Evolutionary conservation across 306 rosid species (phyloP).

Genomic region (Amphicarpaea edgeworthii): DNA sequence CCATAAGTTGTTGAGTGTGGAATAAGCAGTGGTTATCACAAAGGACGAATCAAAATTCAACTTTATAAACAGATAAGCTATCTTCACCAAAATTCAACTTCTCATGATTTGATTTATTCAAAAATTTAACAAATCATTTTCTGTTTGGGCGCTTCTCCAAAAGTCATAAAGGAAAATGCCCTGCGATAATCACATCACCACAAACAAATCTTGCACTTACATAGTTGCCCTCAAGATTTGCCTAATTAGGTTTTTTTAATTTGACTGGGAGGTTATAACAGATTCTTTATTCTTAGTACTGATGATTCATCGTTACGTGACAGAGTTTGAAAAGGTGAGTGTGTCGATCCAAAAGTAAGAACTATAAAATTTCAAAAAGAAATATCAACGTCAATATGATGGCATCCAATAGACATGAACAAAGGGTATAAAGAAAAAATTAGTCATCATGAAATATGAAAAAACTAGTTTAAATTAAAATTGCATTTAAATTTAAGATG

Average conservation of each 20-base stretch:
- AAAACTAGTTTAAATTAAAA: not conserved
- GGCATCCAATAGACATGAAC: not conserved
- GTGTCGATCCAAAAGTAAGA: not conserved
- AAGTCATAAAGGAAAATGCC: constrained; percentile 20
- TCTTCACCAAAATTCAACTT: constrained; percentile 15
- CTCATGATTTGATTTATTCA: constrained; percentile 37
- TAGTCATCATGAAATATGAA: not conserved
- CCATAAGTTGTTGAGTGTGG: not conserved
- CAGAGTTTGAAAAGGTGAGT: constrained; percentile 26
- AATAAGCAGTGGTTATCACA: constrained; percentile 36
- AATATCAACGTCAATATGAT: not conserved
- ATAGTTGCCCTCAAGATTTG: constrained; percentile 10
- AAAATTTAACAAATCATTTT: constrained; percentile 6
- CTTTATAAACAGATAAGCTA: constrained; percentile 36
- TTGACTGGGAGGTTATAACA: not conserved
- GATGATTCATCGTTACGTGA: constrained; percentile 8
- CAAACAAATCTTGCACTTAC: not conserved
- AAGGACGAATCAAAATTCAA: constrained; percentile 38
- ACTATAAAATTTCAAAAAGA: not conserved
- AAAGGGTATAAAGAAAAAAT: not conserved
- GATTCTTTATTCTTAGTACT: not conserved
- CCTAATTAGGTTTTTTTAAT: constrained; percentile 36
- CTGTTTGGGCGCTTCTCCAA: constrained; percentile 11
- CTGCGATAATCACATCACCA: not conserved
- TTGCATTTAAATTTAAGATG: not conserved